Base-by-base conservation (phyloP, 148 eudicot species). In the Chenopodium album region DNA sequence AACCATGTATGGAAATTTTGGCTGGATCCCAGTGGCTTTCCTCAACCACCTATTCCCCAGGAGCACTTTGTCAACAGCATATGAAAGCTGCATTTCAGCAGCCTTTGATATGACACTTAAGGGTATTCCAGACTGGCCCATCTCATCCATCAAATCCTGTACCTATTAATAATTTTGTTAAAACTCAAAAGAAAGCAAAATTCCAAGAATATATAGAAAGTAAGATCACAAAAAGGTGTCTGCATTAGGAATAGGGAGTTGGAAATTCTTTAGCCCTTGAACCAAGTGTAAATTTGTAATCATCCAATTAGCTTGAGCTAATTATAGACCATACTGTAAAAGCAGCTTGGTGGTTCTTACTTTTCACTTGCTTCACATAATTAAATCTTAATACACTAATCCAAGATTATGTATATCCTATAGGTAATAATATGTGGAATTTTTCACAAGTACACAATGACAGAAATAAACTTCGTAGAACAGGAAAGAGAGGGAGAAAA, bases 11-110 rank as follows among this genome's bases (percentile, higher is more conserved):
- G 98, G 98, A 85, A 93, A 90, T 83, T 92, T 92, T 0, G 98
- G 98, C 89, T 95, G 98, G 81, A 95, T 92, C 76, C 98, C 97
- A 52, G 92, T 86, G 26, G 93, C 98, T 85, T 91, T 95, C 7
- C 98, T 86, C 89, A 95, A 83, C 98, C 98, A 95, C 82, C 94
- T 90, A 84, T 95, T 95, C 66, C 98, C 98, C 74, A 93, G 87
- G 73, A 95, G 89, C 56, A 93, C 86, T 81, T 81, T 92, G 83
- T 95, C 98, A 47, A 92, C 92, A 76, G 94, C 85, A 86, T 95
- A 85, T 32, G 86, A 81, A 77, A 95, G 90, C 89, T 92, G 89
- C 86, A 92, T 88, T 87, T 95, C 94, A 62, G 92, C 97, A 84
- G 90, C 97, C 89, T 95, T 92, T 78, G 96, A 88, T 81, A 93